Evolutionary conservation across 305 asterid species (phyloP), one percentile per base, ranked within the genome.

Genomic region (Solanum hybrid): DNA sequence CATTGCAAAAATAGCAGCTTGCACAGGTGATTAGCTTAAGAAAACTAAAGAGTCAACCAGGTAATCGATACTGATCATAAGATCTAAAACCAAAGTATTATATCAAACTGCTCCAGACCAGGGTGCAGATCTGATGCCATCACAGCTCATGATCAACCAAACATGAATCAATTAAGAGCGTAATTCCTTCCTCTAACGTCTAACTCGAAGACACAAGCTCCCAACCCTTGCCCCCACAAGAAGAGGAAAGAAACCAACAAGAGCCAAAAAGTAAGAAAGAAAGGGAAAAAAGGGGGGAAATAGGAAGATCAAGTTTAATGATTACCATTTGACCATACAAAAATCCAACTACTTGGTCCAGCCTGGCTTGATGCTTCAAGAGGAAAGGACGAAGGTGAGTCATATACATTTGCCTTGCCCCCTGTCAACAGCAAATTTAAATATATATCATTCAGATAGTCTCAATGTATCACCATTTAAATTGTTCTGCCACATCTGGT

Each of bases 311-410:
- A 90, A 57, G 89, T 78, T 27, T 79, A 41, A 75, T 65, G 10
- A n/a, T 90, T 90, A 90, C 91, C 91, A 70, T 78, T 79, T 90
- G 90, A 65, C 88, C 77, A 70, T 90, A 75, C 6, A 86, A 31
- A 41, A 76, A 75, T 12, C 87, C 91, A n/a, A 90, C 87, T 9
- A 86, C 45, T 41, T 76, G 89, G 51, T 90, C 91, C 70, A 90
- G 87, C 80, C 70, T 86, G 72, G 79, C 79, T 80, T 90, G 89
- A 86, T 90, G 89, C 70, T 36, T 87, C 91, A 90, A 90, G 13
- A 90, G 79, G 89, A 90, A 86, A 34, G 91, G 89, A 86, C 89
- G 89, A 27, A 90, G 89, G 80, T 90, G 91, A 76, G 38, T 34
- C 87, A 32, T 86, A 45, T 90, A 90, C 68, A 90, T 31, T 36